Conservation (phyloP, 768 basidiomycete species). For the Auricularia sp. region DNA sequence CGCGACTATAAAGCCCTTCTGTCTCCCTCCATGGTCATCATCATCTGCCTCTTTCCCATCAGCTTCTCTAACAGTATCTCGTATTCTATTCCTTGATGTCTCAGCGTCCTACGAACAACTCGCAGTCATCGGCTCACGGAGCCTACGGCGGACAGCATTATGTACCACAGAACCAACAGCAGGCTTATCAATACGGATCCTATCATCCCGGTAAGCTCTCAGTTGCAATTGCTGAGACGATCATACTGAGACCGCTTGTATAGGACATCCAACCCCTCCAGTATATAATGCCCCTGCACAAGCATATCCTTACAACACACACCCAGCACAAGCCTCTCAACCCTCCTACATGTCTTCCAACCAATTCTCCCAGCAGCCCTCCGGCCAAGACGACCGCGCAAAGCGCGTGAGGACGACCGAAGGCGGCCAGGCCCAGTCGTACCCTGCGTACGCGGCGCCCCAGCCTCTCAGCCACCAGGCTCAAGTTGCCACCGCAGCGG, state of each 20-base stretch:
- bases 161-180: not conserved
- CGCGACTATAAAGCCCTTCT: not conserved
- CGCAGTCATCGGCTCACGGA: not conserved
- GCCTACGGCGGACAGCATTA: not conserved
- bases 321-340: not conserved
- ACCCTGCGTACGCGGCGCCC: slow-evolving; percentile 2
- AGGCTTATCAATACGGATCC: not conserved
- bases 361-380: not conserved
- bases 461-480: slow-evolving; percentile 1
- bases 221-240: not conserved
- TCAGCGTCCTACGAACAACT: not conserved
- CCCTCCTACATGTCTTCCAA: not conserved
- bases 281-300: not conserved
- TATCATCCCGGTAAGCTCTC: not conserved
- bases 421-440: not conserved
- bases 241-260: not conserved
- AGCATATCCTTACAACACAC: not conserved
- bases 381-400: not conserved
- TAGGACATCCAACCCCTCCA: not conserved
- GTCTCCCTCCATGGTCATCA: not conserved
- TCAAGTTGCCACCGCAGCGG: not conserved
- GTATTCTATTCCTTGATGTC: not conserved
- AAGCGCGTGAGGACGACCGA: not conserved
- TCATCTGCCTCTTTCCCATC: not conserved
- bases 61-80: not conserved